These are phyloP conservation scores for Picea engelmannii DNA, from an alignment of 83 land plant genomes.

Conservation along the genomic window DNA sequence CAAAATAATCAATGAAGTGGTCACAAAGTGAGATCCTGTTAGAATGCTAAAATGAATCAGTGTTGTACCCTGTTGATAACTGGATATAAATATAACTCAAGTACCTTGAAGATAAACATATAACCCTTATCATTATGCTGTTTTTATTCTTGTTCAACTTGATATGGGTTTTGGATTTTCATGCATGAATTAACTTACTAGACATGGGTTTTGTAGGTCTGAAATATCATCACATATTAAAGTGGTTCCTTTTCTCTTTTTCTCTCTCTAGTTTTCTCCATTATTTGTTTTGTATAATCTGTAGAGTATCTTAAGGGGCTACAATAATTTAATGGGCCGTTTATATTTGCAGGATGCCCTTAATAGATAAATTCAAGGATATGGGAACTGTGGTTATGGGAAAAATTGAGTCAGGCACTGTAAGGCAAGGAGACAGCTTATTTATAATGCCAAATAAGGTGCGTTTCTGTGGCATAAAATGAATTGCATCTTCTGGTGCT, in stretches of 20 bases:
- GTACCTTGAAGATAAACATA: no score
- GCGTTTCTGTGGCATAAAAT: background rate
- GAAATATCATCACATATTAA: background rate
- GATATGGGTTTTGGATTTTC: no score
- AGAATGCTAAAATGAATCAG: no score
- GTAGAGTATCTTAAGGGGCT: background rate
- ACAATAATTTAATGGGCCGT: background rate
- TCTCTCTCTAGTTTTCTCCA: background rate
- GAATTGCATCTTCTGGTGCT: constrained; percentile 6
- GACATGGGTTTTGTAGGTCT: no score
- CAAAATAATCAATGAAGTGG: no score
- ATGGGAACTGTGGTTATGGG: constrained; percentile 99
- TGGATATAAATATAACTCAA: no score
- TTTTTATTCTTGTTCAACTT: no score
- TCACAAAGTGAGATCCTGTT: no score
- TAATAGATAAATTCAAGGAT: constrained; percentile 93
- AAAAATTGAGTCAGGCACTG: constrained; percentile 92
- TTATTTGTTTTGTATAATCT: background rate
- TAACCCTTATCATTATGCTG: no score
- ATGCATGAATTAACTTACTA: no score
- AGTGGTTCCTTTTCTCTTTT: background rate
- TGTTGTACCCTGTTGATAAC: no score
- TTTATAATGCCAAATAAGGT: constrained; percentile 98
- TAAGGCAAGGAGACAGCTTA: constrained; percentile 80
- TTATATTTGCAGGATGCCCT: constrained; percentile 72